Evolutionary conservation across 371 early-diverging fungal species (phyloP).

Genomic region (Apophysomyces trapeziformis): DNA sequence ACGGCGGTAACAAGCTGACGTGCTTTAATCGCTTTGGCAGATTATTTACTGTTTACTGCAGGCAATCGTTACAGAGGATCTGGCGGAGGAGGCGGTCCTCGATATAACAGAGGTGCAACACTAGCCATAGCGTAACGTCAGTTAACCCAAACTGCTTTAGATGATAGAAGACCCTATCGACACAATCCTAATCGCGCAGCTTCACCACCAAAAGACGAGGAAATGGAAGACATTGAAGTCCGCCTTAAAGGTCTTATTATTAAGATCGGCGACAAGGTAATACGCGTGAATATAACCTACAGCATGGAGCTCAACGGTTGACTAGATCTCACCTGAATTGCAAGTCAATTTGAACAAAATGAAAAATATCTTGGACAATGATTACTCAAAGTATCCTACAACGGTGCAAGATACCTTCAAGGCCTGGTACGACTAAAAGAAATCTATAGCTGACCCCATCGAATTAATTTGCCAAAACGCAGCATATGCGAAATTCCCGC

Average conservation of each 20-base stretch:
- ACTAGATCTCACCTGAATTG: slow-evolving; percentile 60
- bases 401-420: slow-evolving; percentile 67
- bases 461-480: slow-evolving; percentile 4
- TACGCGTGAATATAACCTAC: not conserved
- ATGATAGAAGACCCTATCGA: slow-evolving; percentile 31
- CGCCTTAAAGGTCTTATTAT: slow-evolving; percentile 74
- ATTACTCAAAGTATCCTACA: slow-evolving; percentile 66
- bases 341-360: slow-evolving; percentile 71
- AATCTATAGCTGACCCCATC: not conserved
- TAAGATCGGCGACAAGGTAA: slow-evolving; percentile 80
- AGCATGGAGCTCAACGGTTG: not conserved
- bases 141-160: slow-evolving; percentile 10
- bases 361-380: slow-evolving; percentile 71
- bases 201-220: slow-evolving; percentile 49
- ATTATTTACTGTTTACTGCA: not conserved
- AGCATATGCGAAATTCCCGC: slow-evolving; percentile 80
- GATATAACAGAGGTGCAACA: slow-evolving; percentile 24
- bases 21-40: slow-evolving; percentile 7
- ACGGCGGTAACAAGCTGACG: slow-evolving; percentile 21
- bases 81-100: slow-evolving; percentile 21
- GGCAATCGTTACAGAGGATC: slow-evolving; percentile 21
- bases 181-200: slow-evolving; percentile 29
- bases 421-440: slow-evolving; percentile 53
- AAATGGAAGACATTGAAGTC: slow-evolving; percentile 68
- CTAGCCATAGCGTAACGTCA: not conserved